Evolutionary conservation across 2,329 filamentous ascomycete species (phyloP), one percentile per base, ranked within the genome.

Genomic region (Volutella citrinella): DNA sequence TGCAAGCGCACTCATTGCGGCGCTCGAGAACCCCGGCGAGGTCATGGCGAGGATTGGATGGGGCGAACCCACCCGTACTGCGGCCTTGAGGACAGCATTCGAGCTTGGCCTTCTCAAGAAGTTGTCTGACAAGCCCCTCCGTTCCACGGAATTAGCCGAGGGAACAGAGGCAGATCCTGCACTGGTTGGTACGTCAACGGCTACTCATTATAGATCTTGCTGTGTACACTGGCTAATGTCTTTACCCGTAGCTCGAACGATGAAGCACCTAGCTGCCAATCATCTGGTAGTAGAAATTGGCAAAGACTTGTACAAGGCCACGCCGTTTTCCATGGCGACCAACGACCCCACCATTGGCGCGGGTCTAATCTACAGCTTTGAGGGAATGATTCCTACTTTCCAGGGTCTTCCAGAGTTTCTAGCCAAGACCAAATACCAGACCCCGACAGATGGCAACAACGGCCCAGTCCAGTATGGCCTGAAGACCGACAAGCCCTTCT

Each of bases 381-480:
- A 49, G 14, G 37, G 37, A 11, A 44, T 48, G 37, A 37, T 44
- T 6, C 40, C 32, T 6, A 48, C 34, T 0, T 46, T 48, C 23
- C 48, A 53, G 6, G 59, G 59, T 12, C 36, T 65, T 10, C 56
- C 60, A 2, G 35, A 40, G 7, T 65, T 60, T 28, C 43, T 64
- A 1, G 46, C 52, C 14, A 56, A 55, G 31, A 61, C 44, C 10
- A 44, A 45, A 6, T 64, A 64, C 35, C 43, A 48, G 30, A 59
- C 60, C 14, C 59, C 61, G 11, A 45, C 49, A 18, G 40, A 55
- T 5, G 43, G 38, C 9, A 31, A 30, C n/a, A 53, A 54, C 19
- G 42, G 41, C 1, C 45, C 41, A 10, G 41, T 43, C 5, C 41
- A 46, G 23, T 36, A 45, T 22, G 38, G 41, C 3, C 10, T 46